A percentile compares a stretch with the other conserved stretches of the same genome.
phyloP scores from a whole-genome alignment of 176 grass and related monocot species.

The Thalia dealbata region DNA sequence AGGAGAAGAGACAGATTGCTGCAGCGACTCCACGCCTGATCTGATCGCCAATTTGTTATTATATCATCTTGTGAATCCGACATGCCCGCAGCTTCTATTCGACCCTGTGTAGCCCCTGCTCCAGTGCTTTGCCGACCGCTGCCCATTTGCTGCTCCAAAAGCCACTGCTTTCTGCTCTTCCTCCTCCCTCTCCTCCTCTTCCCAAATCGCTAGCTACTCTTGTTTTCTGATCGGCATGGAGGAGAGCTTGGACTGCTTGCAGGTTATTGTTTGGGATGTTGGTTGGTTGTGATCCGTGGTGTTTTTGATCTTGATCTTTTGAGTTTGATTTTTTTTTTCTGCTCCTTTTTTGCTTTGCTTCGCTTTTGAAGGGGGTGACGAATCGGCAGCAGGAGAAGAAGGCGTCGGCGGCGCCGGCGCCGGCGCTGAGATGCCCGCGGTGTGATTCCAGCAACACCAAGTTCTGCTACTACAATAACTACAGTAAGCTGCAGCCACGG shows the following conservation, averaged over 20 bases:
- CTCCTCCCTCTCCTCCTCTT: neutral
- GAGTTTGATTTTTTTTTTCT: neutral
- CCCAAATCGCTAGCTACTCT: neutral
- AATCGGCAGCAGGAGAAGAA: neutral
- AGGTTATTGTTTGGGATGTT: neutral
- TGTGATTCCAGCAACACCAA: slow-evolving; percentile 76
- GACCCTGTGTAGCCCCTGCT: neutral
- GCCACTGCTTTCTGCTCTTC: neutral
- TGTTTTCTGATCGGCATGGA: neutral
- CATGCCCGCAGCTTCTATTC: slow-evolving; percentile 14
- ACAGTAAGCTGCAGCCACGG: slow-evolving; percentile 79
- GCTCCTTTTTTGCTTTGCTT: too few species aligned
- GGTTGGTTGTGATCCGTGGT: neutral
- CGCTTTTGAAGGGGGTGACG: neutral
- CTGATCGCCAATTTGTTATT: neutral
- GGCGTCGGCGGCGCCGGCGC: slow-evolving; percentile 4
- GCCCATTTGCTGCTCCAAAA: too few species aligned
- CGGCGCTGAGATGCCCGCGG: slow-evolving; percentile 55
- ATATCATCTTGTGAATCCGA: neutral
- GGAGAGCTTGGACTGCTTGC: neutral
- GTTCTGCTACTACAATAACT: slow-evolving; percentile 99
- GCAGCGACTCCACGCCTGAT: neutral
- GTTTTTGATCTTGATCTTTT: neutral
- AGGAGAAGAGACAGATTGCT: neutral
- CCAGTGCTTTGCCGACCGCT: neutral